These are phyloP conservation scores for Mimosa pudica DNA, from an alignment of 306 rosid species.

Conservation along the genomic window DNA sequence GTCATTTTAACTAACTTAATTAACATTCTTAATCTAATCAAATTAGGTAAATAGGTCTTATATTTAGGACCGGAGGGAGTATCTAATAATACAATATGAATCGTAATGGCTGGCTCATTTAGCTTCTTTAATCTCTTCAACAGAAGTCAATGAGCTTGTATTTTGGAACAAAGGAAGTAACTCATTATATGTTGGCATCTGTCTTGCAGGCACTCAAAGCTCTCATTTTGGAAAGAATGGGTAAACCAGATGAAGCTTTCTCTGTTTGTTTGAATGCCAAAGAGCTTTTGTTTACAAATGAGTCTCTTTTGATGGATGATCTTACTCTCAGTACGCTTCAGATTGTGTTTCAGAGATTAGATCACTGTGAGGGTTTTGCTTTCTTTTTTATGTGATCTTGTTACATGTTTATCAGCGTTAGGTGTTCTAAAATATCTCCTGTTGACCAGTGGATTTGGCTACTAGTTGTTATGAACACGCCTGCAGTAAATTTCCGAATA, in stretches of 20 bases:
- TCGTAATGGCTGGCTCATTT: too few relatives aligned
- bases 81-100: too few relatives aligned
- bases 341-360: conserved; percentile 86
- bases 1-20: too few relatives aligned
- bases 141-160: too few relatives aligned
- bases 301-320: conserved; percentile 78
- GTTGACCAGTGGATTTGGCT: conserved; percentile 83
- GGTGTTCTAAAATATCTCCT: conserved; percentile 32
- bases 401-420: conserved; percentile 21
- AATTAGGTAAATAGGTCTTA: too few relatives aligned
- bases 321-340: conserved; percentile 96
- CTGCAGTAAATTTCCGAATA: conserved; percentile 76
- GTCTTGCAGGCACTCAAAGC: conserved; percentile 83
- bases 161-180: too few relatives aligned
- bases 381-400: conserved; percentile 20
- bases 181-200: neutral
- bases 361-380: conserved; percentile 60
- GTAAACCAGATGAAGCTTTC: conserved; percentile 78
- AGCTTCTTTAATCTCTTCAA: too few relatives aligned
- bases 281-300: conserved; percentile 60
- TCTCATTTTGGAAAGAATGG: conserved; percentile 87
- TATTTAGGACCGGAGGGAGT: too few relatives aligned
- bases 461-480: conserved; percentile 89
- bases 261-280: conserved; percentile 71
- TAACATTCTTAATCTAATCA: too few relatives aligned